Base-by-base conservation (phyloP, 2,329 filamentous ascomycete genomes). In the Paracamarosporium sp. region DNA sequence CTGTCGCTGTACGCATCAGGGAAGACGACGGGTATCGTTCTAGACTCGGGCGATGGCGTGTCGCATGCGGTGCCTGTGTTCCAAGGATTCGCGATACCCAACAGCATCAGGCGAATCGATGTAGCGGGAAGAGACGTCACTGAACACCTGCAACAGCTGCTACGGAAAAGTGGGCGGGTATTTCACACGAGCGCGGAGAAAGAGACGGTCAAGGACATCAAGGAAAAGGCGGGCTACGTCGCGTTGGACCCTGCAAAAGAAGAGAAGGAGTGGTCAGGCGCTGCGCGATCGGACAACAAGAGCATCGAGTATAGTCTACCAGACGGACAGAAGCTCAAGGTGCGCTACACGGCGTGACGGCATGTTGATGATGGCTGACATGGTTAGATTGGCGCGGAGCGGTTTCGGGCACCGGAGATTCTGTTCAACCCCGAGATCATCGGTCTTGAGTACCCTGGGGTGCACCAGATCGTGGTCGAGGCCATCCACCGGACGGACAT, bases 121-220 rank as follows among this genome's bases (percentile, higher is more conserved):
- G 93, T 99, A 30, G 95, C 95, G 12, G 95, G 95, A 27, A 86
- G 95, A 69, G 95, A 99, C 77, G 92, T 99, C 20, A 99, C 95
- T 45, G 95, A 99, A 78, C 88, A 99, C 75, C 83, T 99, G 80
- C 95, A 99, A 79, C 88, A 90, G 59, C 81, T 98, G 67, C 82
- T 99, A 66, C 87, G 95, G 71, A 98, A 97, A 83, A 91, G 89
- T 68, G 95, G 95, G 48, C 92, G 95, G 74, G 88, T 97, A 17
- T 96, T 99, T 77, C 94, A 98, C 79, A 99, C 95, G 17, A 97
- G 93, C 75, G 95, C 95, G 12, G 95, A 99, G 83, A 99, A 99
- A 82, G 95, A 99, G 80, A 93, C 97, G n/a, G 95, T 99, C 56
- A 88, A 94, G 65, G 85, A 92, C 78, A 97, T 99, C 81, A 99